Conservation (phyloP, 2,329 filamentous ascomycete species). For the Penicillium sp. region DNA sequence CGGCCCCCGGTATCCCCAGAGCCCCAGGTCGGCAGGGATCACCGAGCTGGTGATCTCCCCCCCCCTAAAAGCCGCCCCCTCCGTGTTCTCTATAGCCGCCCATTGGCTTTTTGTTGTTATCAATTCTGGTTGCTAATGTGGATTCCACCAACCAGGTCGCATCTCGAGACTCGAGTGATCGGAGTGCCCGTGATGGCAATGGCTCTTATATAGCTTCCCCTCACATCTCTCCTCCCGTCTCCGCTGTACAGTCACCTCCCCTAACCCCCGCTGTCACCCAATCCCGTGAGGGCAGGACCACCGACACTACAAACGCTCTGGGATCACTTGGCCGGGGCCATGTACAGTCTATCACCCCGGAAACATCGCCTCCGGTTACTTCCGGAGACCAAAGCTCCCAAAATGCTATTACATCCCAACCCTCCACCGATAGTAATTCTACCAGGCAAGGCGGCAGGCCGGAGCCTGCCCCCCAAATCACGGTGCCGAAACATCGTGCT, state of each 20-base stretch:
- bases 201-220: constrained; percentile 67
- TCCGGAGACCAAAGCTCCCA: constrained; percentile 31
- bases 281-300: constrained; percentile 53
- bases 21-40: background rate
- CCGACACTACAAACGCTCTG: constrained; percentile 32
- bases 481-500: constrained; percentile 51
- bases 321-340: constrained; percentile 34
- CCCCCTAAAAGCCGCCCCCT: background rate
- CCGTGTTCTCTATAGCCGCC: background rate
- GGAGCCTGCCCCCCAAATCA: constrained; percentile 44
- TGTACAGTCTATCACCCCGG: constrained; percentile 51
- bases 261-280: constrained; percentile 81
- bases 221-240: constrained; percentile 64
- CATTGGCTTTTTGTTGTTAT: background rate
- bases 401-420: constrained; percentile 41
- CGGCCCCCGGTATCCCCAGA: background rate
- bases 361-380: constrained; percentile 54
- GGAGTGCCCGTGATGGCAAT: constrained; percentile 56
- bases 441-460: constrained; percentile 46
- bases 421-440: constrained; percentile 43
- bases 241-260: constrained; percentile 81
- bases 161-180: constrained; percentile 61
- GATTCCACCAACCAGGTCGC: constrained; percentile 33
- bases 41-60: background rate
- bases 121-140: background rate